A percentile compares a stretch with the other conserved stretches of the same genome.
Evolutionary conservation across 176 grass and related monocot species (phyloP).

Genomic region (Bolboschoenus planiculmis): DNA sequence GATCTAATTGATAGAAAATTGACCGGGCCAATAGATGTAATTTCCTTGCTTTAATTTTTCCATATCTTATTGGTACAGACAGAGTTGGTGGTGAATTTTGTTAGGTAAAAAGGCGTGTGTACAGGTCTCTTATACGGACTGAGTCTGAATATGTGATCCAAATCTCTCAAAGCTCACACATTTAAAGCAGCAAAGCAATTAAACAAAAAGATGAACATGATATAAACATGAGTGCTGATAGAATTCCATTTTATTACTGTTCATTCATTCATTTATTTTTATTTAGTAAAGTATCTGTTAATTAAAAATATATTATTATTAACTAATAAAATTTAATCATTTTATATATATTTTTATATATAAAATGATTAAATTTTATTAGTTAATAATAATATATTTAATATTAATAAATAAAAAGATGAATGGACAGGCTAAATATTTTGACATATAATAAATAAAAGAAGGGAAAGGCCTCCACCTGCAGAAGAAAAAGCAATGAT

Average conservation of each 20-base stretch:
- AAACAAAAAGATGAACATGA: constrained; percentile 18
- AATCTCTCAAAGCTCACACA: constrained; percentile 5
- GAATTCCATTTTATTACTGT: too few relatives aligned
- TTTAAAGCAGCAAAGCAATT: constrained; percentile 17
- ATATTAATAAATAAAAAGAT: too few relatives aligned
- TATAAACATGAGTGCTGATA: too few relatives aligned
- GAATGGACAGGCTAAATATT: too few relatives aligned
- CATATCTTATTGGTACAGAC: not conserved
- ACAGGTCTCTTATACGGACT: constrained; percentile 7
- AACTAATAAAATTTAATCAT: too few relatives aligned
- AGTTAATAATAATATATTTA: too few relatives aligned
- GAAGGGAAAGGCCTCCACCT: constrained; percentile 9
- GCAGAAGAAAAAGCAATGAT: constrained; percentile 22
- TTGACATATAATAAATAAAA: not conserved
- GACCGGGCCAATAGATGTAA: not conserved
- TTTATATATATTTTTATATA: too few relatives aligned
- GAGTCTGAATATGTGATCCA: not conserved
- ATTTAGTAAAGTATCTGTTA: too few relatives aligned
- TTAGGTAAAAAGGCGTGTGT: constrained; percentile 14
- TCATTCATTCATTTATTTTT: too few relatives aligned
- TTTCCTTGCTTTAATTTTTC: not conserved
- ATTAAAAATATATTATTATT: too few relatives aligned
- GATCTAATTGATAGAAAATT: too few relatives aligned
- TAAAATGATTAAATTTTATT: too few relatives aligned
- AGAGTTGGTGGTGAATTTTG: not conserved